Percentiles rank a stretch among this genome's conserved stretches.
Evolutionary conservation across 768 basidiomycete genomes (phyloP).

Genomic region (Cyathus striatus): DNA sequence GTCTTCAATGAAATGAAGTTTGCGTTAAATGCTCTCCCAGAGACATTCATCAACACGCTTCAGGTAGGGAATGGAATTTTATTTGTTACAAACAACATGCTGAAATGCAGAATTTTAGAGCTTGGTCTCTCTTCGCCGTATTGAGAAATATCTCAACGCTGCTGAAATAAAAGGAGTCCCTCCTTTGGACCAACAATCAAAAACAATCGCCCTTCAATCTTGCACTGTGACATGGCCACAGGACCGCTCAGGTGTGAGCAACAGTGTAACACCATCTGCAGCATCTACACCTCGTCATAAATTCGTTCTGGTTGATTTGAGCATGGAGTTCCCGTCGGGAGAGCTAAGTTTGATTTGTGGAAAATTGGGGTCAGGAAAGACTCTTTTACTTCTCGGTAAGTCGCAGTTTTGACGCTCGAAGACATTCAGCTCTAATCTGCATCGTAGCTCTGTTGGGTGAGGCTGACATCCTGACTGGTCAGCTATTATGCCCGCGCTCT

Average conservation of each 20-base stretch:
- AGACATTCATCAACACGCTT: conserved; percentile 86
- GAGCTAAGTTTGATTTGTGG: conserved; percentile 84
- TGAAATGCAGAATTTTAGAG: conserved; percentile 35
- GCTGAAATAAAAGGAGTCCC: conserved; percentile 63
- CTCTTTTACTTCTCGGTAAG: conserved; percentile 67
- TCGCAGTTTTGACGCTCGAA: no score
- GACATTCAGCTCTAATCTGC: no score
- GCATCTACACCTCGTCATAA: conserved; percentile 72
- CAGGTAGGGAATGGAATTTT: conserved; percentile 41
- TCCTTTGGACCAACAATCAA: conserved; percentile 50
- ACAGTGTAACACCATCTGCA: conserved; percentile 43
- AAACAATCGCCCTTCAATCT: conserved; percentile 68
- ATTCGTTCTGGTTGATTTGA: conserved; percentile 78
- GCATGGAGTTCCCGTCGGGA: conserved; percentile 71
- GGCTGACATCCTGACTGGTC: conserved; percentile 79
- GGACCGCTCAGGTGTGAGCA: conserved; percentile 49
- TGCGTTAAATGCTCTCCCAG: conserved; percentile 82
- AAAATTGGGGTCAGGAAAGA: conserved; percentile 87
- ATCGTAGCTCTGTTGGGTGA: conserved; percentile 82
- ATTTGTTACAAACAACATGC: no score
- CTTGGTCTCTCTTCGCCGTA: conserved; percentile 81
- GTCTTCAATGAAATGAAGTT: conserved; percentile 89
- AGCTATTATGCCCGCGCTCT: conserved; percentile 78
- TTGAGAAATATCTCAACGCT: conserved; percentile 81
- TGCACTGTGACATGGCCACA: conserved; percentile 91